These are phyloP conservation scores for Lentinula lateritia DNA, from an alignment of 768 basidiomycete species.

Conservation along the genomic window DNA sequence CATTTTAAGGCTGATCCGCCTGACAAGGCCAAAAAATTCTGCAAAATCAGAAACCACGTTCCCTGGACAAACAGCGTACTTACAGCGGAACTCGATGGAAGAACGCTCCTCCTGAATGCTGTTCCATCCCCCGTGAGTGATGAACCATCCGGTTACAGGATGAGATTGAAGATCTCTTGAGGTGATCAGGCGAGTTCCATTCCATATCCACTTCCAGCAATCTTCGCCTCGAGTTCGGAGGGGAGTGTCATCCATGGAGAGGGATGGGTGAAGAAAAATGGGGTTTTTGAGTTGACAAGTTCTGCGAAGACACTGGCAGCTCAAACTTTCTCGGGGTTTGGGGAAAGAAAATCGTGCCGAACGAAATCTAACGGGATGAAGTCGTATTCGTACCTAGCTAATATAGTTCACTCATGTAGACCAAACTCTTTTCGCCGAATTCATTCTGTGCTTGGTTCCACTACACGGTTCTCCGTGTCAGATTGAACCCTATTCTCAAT, in stretches of 20 bases:
- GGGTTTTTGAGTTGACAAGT: background rate
- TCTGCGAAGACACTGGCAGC: background rate
- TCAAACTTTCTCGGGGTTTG: background rate
- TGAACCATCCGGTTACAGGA: background rate
- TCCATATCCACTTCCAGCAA: background rate
- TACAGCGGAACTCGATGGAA: background rate
- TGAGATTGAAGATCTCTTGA: background rate
- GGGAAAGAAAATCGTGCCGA: background rate
- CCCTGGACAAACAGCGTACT: background rate
- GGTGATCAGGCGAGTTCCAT: background rate
- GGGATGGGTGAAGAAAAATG: background rate
- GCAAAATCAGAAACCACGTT: background rate
- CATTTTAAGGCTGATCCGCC: constrained; percentile 2
- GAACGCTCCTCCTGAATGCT: background rate
- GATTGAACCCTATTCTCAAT: background rate
- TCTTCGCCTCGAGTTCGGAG: background rate
- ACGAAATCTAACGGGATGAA: background rate
- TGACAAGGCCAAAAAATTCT: background rate
- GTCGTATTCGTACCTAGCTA: background rate
- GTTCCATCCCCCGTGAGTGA: constrained; percentile 3
- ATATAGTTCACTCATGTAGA: background rate
- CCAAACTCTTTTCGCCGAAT: background rate
- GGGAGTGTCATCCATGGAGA: background rate
- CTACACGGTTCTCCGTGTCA: background rate
- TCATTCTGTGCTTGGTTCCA: background rate